Evolutionary conservation across 2,329 filamentous ascomycete species (phyloP).

Genomic region (Neocatenulostroma microsporum): DNA sequence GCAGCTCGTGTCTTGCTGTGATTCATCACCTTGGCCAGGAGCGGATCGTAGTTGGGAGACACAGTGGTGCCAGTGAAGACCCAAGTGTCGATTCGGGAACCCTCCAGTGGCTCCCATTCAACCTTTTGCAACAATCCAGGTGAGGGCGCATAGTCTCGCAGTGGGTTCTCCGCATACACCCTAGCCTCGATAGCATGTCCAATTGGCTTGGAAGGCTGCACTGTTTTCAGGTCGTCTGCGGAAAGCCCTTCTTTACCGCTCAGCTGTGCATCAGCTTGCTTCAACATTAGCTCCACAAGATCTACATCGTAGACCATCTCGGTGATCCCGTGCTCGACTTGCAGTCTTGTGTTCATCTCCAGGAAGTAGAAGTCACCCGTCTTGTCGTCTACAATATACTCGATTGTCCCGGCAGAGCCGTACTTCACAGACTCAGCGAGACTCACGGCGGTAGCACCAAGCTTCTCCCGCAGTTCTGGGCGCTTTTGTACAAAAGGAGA

Average conservation of each 20-base stretch:
- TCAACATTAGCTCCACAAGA: constrained; percentile 49
- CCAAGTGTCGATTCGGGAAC: constrained; percentile 57
- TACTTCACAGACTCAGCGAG: constrained; percentile 92
- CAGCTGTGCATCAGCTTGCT: constrained; percentile 47
- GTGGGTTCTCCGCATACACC: constrained; percentile 53
- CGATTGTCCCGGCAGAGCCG: constrained; percentile 96
- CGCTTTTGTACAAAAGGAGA: constrained; percentile 77
- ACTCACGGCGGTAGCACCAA: constrained; percentile 86
- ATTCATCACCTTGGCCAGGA: constrained; percentile 41
- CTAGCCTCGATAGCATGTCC: constrained; percentile 48
- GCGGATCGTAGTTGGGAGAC: constrained; percentile 48
- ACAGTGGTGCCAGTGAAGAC: constrained; percentile 50
- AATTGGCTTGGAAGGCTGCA: constrained; percentile 38
- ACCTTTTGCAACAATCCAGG: constrained; percentile 53
- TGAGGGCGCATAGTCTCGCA: constrained; percentile 51
- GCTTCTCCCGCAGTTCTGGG: not conserved
- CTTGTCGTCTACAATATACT: constrained; percentile 98
- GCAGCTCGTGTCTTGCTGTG: constrained; percentile 37
- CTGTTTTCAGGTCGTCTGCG: constrained; percentile 32
- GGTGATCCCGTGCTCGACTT: constrained; percentile 98
- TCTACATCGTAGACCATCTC: constrained; percentile 56
- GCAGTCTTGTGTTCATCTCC: constrained; percentile 95
- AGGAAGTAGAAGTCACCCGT: constrained; percentile 76
- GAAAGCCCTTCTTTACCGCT: constrained; percentile 40
- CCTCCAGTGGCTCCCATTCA: constrained; percentile 42